Percentiles rank a stretch among this genome's conserved stretches.
Evolutionary conservation across 192 early-diverging fungal genomes (phyloP).

Genomic region (Kappamyces sp.): DNA sequence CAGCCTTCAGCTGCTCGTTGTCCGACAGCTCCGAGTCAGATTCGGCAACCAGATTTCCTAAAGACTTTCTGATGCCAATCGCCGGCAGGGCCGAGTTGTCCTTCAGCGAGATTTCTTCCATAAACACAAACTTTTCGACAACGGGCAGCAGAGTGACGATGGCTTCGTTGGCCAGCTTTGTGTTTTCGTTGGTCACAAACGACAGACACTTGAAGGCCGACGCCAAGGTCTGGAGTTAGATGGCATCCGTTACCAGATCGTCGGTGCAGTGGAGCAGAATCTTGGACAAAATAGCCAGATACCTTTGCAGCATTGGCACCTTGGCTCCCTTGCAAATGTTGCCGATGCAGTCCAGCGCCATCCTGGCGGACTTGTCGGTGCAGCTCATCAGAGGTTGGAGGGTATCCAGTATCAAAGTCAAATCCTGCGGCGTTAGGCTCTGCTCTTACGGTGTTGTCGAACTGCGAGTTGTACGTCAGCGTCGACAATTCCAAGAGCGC

Average conservation of each 20-base stretch:
- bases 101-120: too few species aligned
- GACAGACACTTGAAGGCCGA: constrained; percentile 12
- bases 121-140: too few species aligned
- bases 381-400: background rate
- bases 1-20: constrained; percentile 15
- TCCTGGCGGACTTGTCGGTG: constrained; percentile 37
- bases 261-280: constrained; percentile 40
- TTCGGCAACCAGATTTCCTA: constrained; percentile 5
- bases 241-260: constrained; percentile 26
- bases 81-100: too few species aligned
- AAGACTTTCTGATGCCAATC: too few species aligned
- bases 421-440: too few species aligned
- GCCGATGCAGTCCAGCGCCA: constrained; percentile 65
- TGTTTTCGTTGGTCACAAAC: constrained; percentile 8
- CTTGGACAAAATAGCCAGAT: constrained; percentile 16
- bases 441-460: too few species aligned
- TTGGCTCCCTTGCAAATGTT: constrained; percentile 57
- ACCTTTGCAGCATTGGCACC: constrained; percentile 33
- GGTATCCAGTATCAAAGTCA: background rate
- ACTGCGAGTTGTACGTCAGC: too few species aligned
- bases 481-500: too few species aligned
- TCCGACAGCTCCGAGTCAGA: constrained; percentile 33
- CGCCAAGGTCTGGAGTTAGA: constrained; percentile 13
- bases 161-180: background rate
- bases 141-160: background rate